Evolutionary conservation across 2,329 filamentous ascomycete genomes (phyloP).

Genomic region (Pezicula carpinea): DNA sequence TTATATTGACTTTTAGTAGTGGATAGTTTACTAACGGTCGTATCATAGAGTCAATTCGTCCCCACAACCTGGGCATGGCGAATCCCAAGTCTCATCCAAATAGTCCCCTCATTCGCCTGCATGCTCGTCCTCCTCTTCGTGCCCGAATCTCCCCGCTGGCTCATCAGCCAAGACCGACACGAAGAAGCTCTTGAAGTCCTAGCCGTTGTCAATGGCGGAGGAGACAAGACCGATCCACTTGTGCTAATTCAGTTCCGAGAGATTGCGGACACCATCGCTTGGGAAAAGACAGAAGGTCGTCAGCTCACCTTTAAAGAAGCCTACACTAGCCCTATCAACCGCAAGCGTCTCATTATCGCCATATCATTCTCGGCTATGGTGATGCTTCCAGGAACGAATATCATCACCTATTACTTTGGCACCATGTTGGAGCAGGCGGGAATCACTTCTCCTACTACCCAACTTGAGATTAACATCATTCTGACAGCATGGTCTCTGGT

Average conservation of each 20-base stretch:
- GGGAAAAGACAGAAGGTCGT: conserved; percentile 37
- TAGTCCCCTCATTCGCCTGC: conserved; percentile 1
- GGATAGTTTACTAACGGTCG: neutral
- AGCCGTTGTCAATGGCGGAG: conserved; percentile 50
- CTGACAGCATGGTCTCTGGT: conserved; percentile 28
- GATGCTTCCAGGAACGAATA: conserved; percentile 10
- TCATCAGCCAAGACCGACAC: conserved; percentile 90
- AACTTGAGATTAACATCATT: conserved; percentile 26
- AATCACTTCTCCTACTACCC: conserved; percentile 11
- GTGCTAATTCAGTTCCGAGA: conserved; percentile 33
- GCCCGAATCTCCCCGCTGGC: conserved; percentile 93
- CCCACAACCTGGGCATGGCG: conserved; percentile 32
- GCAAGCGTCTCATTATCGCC: conserved; percentile 9
- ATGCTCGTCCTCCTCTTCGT: conserved; percentile 52
- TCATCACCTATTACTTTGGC: conserved; percentile 32
- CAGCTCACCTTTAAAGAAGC: conserved; percentile 32
- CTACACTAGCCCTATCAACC: conserved; percentile 14
- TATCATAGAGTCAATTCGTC: conserved; percentile 4
- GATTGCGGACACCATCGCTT: conserved; percentile 31
- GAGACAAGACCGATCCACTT: conserved; percentile 35
- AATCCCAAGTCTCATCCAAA: conserved; percentile 39
- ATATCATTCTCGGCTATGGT: conserved; percentile 6
- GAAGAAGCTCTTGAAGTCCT: conserved; percentile 96
- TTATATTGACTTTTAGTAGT: neutral
- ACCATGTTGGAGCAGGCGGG: conserved; percentile 21